phyloP scores from a whole-genome alignment of 1,284 basidiomycete genomes.

The Boletellus deceptivus region DNA sequence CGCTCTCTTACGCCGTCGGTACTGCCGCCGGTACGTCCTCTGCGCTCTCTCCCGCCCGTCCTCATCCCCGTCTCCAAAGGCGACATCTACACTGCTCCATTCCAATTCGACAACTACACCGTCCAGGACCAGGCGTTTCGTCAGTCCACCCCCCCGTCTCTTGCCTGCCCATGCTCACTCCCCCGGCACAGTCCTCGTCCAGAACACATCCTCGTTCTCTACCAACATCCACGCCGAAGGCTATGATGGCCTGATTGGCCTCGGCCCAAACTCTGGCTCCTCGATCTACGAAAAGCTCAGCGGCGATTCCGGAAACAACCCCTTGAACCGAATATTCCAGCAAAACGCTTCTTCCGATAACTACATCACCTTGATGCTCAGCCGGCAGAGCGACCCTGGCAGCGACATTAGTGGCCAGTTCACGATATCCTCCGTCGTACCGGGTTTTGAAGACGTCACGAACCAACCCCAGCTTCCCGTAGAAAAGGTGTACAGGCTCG shows the following conservation, averaged over 20 bases:
- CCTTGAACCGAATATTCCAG: constrained; percentile 61
- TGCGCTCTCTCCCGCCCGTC: background rate
- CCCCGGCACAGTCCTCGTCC: constrained; percentile 54
- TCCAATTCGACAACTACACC: constrained; percentile 55
- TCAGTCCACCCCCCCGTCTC: constrained; percentile 38
- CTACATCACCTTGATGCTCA: constrained; percentile 69
- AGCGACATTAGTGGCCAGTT: constrained; percentile 54
- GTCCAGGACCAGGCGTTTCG: constrained; percentile 68
- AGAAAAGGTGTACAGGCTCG: constrained; percentile 47
- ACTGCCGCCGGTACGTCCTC: constrained; percentile 51
- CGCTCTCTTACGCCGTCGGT: constrained; percentile 67
- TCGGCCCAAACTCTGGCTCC: constrained; percentile 72
- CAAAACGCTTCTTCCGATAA: constrained; percentile 52
- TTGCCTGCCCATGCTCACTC: constrained; percentile 4
- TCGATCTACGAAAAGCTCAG: constrained; percentile 57
- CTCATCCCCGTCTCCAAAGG: constrained; percentile 41
- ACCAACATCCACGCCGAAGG: constrained; percentile 57
- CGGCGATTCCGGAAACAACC: constrained; percentile 48
- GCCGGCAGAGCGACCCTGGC: constrained; percentile 53
- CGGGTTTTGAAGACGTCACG: constrained; percentile 60
- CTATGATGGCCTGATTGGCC: constrained; percentile 68
- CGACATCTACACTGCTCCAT: constrained; percentile 53
- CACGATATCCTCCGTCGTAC: constrained; percentile 47
- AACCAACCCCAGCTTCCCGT: constrained; percentile 63
- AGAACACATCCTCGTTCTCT: constrained; percentile 64